Conservation (phyloP, 345 rosid species). For the Lepidium africanum region DNA sequence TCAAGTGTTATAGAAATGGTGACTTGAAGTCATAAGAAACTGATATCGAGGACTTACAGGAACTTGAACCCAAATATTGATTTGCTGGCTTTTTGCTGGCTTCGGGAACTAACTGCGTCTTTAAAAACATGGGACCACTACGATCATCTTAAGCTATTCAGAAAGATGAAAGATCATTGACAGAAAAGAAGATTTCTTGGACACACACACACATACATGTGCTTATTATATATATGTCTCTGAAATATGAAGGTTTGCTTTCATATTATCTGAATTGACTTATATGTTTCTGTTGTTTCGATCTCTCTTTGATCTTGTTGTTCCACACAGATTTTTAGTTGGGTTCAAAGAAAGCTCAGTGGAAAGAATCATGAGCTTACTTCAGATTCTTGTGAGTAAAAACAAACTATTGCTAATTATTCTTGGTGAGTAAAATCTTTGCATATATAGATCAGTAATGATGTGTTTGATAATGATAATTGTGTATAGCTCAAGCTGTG, state of each 20-base stretch:
- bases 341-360: slow-evolving; percentile 66
- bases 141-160: slow-evolving; percentile 12
- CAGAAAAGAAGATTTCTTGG: slow-evolving; percentile 27
- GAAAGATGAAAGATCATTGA: slow-evolving; percentile 13
- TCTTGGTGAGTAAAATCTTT: neutral
- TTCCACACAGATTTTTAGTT: slow-evolving; percentile 53
- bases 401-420: neutral
- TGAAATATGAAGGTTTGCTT: slow-evolving; percentile 25
- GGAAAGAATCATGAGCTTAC: slow-evolving; percentile 19
- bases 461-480: slow-evolving; percentile 1
- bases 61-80: slow-evolving; percentile 21
- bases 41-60: slow-evolving; percentile 15
- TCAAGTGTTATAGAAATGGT: slow-evolving; percentile 20
- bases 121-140: slow-evolving; percentile 23
- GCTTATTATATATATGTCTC: neutral
- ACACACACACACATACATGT: neutral
- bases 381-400: slow-evolving; percentile 37
- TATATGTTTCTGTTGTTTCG: neutral
- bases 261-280: neutral
- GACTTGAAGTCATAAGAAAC: slow-evolving; percentile 16
- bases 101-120: slow-evolving; percentile 15
- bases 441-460: slow-evolving; percentile 4
- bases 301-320: slow-evolving; percentile 3
- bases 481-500: slow-evolving; percentile 21
- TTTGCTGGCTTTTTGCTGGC: slow-evolving; percentile 24